Percentiles rank a stretch among this genome's conserved stretches.
Evolutionary conservation across 1,284 basidiomycete species (phyloP).

Genomic region (Tylopilus sp.): DNA sequence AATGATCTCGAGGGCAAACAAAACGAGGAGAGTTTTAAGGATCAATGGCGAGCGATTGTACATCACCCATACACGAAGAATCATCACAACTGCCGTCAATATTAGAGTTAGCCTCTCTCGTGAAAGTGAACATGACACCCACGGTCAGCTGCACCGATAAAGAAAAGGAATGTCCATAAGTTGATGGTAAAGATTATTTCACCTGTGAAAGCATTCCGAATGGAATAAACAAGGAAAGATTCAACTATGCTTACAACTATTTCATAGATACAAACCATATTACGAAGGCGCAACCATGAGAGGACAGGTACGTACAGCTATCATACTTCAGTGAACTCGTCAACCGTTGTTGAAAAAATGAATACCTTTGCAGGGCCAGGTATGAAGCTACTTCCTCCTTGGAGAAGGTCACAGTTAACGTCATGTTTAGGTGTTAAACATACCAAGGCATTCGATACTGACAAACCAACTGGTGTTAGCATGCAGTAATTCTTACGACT

Average conservation of each 20-base stretch:
- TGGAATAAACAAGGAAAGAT: not conserved
- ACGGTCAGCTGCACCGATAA: constrained; percentile 6
- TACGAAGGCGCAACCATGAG: not conserved
- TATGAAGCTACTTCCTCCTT: not conserved
- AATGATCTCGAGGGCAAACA: not conserved
- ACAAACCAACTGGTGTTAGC: not conserved
- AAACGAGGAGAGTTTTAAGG: not conserved
- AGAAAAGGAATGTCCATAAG: not conserved
- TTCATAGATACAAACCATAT: not conserved
- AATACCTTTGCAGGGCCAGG: not conserved
- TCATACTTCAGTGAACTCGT: not conserved
- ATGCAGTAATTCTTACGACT: not conserved
- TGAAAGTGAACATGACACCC: not conserved
- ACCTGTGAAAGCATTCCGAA: not conserved
- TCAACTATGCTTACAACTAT: constrained; percentile 3
- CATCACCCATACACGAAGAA: not conserved
- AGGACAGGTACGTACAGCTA: constrained; percentile 2
- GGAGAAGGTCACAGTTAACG: not conserved
- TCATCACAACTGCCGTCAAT: not conserved
- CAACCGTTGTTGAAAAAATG: too few species aligned
- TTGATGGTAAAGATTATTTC: not conserved
- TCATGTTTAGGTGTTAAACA: not conserved
- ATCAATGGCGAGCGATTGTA: not conserved
- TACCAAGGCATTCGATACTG: not conserved
- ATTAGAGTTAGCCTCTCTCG: not conserved